Evolutionary conservation across 75 land plant species (phyloP).

Genomic region (Cunninghamia lanceolata): DNA sequence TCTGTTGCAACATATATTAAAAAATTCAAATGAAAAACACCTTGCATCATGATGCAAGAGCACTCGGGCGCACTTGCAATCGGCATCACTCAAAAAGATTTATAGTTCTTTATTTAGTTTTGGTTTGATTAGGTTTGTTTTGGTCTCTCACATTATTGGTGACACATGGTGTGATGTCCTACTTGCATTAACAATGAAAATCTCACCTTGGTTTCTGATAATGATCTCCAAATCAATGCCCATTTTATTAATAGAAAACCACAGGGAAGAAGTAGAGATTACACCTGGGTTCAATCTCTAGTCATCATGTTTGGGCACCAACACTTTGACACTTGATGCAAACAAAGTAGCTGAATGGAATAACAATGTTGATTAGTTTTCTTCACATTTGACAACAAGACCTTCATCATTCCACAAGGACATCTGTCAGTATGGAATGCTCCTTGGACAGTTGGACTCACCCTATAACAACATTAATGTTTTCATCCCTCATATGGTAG

Average conservation of each 20-base stretch:
- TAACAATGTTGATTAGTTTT: slow-evolving; percentile 18
- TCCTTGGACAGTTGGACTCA: not conserved
- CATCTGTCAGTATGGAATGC: slow-evolving; percentile 17
- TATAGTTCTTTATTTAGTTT: too few relatives aligned
- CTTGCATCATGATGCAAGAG: too few relatives aligned
- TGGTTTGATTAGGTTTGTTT: too few relatives aligned
- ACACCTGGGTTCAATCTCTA: too few relatives aligned
- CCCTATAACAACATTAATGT: slow-evolving; percentile 20
- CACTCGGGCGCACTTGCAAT: too few relatives aligned
- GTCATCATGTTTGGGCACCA: too few relatives aligned
- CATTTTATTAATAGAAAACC: slow-evolving; percentile 42
- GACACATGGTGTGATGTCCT: slow-evolving; percentile 65
- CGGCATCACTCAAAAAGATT: too few relatives aligned
- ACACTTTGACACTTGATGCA: slow-evolving; percentile 25
- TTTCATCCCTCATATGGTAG: slow-evolving; percentile 3
- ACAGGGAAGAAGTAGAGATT: too few relatives aligned
- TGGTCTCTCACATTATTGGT: too few relatives aligned
- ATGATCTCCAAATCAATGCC: slow-evolving; percentile 61
- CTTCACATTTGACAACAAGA: slow-evolving; percentile 19
- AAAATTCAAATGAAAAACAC: too few relatives aligned
- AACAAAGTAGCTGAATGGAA: slow-evolving; percentile 22
- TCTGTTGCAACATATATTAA: too few relatives aligned
- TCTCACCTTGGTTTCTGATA: slow-evolving; percentile 55
- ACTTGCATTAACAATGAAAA: slow-evolving; percentile 46
- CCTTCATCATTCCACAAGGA: slow-evolving; percentile 4